A percentile compares a stretch with the other conserved stretches of the same genome.
phyloP scores from a whole-genome alignment of 345 rosid genomes.

The Mallotus nudiflorus region DNA sequence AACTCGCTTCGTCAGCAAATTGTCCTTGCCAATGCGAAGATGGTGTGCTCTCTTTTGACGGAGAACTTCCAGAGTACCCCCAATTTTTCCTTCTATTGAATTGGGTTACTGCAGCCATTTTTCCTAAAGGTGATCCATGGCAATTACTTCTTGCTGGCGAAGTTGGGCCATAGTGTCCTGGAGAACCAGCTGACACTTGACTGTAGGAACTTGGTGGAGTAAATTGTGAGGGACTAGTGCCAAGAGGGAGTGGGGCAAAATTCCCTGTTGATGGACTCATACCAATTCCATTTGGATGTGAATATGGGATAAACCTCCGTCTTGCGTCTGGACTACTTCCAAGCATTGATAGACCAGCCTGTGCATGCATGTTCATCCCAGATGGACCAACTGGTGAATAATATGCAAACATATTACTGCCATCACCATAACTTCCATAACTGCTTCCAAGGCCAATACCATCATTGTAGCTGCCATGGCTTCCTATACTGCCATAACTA shows the following conservation, averaged over 20 bases:
- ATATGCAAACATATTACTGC: constrained; percentile 68
- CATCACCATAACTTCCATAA: constrained; percentile 92
- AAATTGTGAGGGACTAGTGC: constrained; percentile 95
- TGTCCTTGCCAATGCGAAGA: constrained; percentile 70
- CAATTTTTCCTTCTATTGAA: constrained; percentile 73
- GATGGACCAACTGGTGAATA: constrained; percentile 92
- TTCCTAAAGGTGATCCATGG: constrained; percentile 94
- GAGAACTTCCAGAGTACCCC: constrained; percentile 80
- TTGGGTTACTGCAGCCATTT: constrained; percentile 74
- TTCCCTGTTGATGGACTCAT: constrained; percentile 90
- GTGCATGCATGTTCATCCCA: constrained; percentile 71
- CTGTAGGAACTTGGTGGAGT: constrained; percentile 80
- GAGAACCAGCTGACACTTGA: constrained; percentile 74
- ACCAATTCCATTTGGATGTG: constrained; percentile 87
- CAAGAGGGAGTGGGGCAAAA: constrained; percentile 89
- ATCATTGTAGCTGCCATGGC: constrained; percentile 94
- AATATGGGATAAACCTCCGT: constrained; percentile 64
- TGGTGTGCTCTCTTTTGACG: constrained; percentile 60
- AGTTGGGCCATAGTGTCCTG: constrained; percentile 93
- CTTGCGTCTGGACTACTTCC: constrained; percentile 97
- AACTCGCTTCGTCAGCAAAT: constrained; percentile 44
- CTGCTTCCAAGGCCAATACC: constrained; percentile 75
- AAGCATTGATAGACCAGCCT: constrained; percentile 66
- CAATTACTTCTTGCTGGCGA: constrained; percentile 88
- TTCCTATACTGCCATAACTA: constrained; percentile 95